Percentiles rank a stretch among this genome's conserved stretches.
Conservation (phyloP, 495 filamentous ascomycete species). For the Daldinia decipiens region DNA sequence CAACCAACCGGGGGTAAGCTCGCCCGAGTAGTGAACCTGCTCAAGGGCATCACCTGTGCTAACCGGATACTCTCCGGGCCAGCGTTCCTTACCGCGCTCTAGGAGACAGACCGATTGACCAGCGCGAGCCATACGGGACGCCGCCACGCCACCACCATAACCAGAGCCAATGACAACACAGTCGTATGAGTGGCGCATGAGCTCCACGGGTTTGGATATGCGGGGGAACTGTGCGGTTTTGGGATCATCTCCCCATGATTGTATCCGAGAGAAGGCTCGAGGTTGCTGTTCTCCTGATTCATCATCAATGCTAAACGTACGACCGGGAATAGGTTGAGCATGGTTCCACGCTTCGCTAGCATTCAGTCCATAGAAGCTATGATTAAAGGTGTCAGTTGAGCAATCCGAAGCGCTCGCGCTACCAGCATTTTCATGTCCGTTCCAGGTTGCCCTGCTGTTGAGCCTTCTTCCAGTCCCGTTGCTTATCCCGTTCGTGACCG, state of each 20-base stretch:
- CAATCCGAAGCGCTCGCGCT: constrained; percentile 26
- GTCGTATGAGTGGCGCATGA: constrained; percentile 68
- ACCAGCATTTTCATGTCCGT: constrained; percentile 10
- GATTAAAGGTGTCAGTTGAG: constrained; percentile 27
- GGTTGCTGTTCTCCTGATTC: constrained; percentile 50
- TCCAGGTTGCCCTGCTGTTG: constrained; percentile 26
- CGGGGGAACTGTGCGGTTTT: constrained; percentile 56
- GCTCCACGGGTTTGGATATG: constrained; percentile 65
- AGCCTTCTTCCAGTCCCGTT: constrained; percentile 21
- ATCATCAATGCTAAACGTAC: constrained; percentile 28
- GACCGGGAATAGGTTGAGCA: background rate
- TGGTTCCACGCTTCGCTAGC: constrained; percentile 19
- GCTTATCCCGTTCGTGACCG: constrained; percentile 12
- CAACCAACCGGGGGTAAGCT: constrained; percentile 54
- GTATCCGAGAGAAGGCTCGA: constrained; percentile 52
- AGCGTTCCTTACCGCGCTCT: constrained; percentile 70
- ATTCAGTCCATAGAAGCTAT: constrained; percentile 9
- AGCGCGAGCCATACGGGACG: constrained; percentile 70
- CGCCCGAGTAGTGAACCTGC: constrained; percentile 68
- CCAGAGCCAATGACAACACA: constrained; percentile 74
- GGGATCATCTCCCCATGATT: constrained; percentile 56
- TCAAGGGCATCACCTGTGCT: constrained; percentile 55
- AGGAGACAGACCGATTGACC: constrained; percentile 70
- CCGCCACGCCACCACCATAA: constrained; percentile 74
- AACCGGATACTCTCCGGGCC: constrained; percentile 72